Base-by-base conservation (phyloP, 257 asterid genomes). In the Echium plantagineum region DNA sequence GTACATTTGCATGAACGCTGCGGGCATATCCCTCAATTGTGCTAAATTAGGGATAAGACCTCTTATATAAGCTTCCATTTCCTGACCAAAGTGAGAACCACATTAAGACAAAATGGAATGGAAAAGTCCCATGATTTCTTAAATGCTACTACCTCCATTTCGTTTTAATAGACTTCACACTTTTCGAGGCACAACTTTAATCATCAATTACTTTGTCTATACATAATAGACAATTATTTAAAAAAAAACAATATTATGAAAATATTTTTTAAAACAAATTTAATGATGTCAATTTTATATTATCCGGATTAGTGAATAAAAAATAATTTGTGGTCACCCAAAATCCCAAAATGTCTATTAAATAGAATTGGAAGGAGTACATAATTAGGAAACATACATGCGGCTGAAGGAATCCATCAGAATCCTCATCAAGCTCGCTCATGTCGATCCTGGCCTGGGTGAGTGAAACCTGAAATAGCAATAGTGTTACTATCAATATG, bases 351-450 rank as follows among this genome's bases (percentile, higher is more conserved):
- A n/a, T n/a, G n/a, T n/a, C n/a, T n/a, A n/a, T n/a, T n/a, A n/a
- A n/a, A n/a, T n/a, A n/a, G n/a, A n/a, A n/a, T n/a, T n/a, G n/a
- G n/a, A n/a, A n/a, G n/a, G n/a, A n/a, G n/a, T n/a, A 49, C 52
- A 72, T 70, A 64, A 64, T 66, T 30, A 60, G 62, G 28, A 57
- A 70, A 60, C 86, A 66, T 84, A 93, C 99, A 76, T 86, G 91
- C 66, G 97, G 94, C 70, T 82, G 99, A 69, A 89, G 96, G 69
- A 89, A 93, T 71, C 99, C 99, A 78, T 93, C 99, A 61, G 99
- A 93, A 80, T 93, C 99, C 78, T 84, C 96, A 67, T 93, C 99
- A 54, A 93, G 97, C 86, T 93, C 99, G 63, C 99, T 93, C 99
- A 89, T 93, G 77, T 93, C 97, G 62, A 93, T 93, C 76, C 97